A percentile compares a stretch with the other conserved stretches of the same genome.
These are phyloP conservation scores for Blastobotrys aristatus DNA, from an alignment of 1,139 yeast species.

Conservation along the genomic window DNA sequence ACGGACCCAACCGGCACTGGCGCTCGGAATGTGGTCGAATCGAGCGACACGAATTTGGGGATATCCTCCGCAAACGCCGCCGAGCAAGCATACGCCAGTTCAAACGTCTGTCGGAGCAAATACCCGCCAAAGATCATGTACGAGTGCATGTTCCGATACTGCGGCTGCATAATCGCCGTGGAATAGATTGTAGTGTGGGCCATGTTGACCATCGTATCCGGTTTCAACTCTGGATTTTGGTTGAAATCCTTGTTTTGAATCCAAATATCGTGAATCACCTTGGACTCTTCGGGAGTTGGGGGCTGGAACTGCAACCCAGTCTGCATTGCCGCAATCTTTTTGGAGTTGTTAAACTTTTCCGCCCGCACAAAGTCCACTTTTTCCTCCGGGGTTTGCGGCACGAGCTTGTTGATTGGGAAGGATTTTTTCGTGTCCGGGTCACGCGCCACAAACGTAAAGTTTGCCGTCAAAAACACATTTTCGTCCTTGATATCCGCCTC, in stretches of 20 bases:
- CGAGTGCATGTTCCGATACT: constrained; percentile 88
- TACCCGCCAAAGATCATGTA: constrained; percentile 95
- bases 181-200: constrained; percentile 64
- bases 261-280: constrained; percentile 76
- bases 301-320: constrained; percentile 54
- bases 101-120: constrained; percentile 84
- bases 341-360: constrained; percentile 80
- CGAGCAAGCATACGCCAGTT: constrained; percentile 86
- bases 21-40: constrained; percentile 83
- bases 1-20: constrained; percentile 96
- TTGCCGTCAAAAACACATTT: constrained; percentile 71
- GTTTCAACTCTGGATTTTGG: constrained; percentile 29
- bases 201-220: constrained; percentile 53
- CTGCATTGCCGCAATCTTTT: constrained; percentile 68
- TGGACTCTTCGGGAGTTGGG: constrained; percentile 64
- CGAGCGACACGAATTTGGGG: constrained; percentile 85
- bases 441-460: constrained; percentile 92
- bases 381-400: constrained; percentile 68
- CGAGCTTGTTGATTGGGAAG: constrained; percentile 73
- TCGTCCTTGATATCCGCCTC: constrained; percentile 42
- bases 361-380: constrained; percentile 85
- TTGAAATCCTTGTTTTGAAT: constrained; percentile 24
- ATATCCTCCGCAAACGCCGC: constrained; percentile 80
- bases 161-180: constrained; percentile 91
- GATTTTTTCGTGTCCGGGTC: constrained; percentile 85